Percentiles rank a stretch among this genome's conserved stretches.
phyloP scores from a whole-genome alignment of 371 early-diverging fungal genomes.

The Saksenaea vasiformis region DNA sequence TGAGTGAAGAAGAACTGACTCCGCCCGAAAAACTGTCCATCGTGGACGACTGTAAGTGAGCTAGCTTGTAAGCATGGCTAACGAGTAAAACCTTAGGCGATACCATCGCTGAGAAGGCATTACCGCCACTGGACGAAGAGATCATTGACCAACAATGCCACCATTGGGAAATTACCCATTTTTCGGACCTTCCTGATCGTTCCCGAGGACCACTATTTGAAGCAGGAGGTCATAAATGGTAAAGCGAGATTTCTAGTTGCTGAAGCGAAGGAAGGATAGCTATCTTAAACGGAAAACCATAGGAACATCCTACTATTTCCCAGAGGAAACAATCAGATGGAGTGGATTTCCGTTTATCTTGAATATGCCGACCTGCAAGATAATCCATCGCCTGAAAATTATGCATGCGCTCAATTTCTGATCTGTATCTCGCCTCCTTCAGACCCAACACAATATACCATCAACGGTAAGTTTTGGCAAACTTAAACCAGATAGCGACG shows the following conservation, averaged over 20 bases:
- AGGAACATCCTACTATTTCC: constrained; percentile 91
- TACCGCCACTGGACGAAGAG: constrained; percentile 45
- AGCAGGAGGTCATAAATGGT: constrained; percentile 61
- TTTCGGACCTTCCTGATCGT: constrained; percentile 50
- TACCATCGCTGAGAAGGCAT: constrained; percentile 24
- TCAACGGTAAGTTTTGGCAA: constrained; percentile 57
- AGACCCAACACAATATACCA: constrained; percentile 61
- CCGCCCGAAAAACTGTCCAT: constrained; percentile 2
- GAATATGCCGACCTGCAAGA: constrained; percentile 71
- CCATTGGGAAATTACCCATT: constrained; percentile 56
- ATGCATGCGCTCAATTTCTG: constrained; percentile 83
- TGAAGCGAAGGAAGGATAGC: neutral
- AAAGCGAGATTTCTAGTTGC: neutral
- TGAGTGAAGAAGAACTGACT: constrained; percentile 3
- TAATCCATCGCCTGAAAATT: constrained; percentile 69
- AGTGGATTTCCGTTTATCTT: constrained; percentile 77
- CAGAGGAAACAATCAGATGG: constrained; percentile 74
- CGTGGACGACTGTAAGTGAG: neutral
- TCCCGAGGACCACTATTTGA: constrained; percentile 57
- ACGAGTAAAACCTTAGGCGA: constrained; percentile 14
- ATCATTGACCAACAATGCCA: constrained; percentile 43
- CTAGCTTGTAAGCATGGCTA: neutral
- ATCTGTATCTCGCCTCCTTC: constrained; percentile 73
- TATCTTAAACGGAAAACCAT: neutral
- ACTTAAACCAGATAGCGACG: neutral